Percentiles rank a stretch among this genome's conserved stretches.
phyloP scores from a whole-genome alignment of 2,329 filamentous ascomycete genomes.

The Beauveria scarabaeidicola region DNA sequence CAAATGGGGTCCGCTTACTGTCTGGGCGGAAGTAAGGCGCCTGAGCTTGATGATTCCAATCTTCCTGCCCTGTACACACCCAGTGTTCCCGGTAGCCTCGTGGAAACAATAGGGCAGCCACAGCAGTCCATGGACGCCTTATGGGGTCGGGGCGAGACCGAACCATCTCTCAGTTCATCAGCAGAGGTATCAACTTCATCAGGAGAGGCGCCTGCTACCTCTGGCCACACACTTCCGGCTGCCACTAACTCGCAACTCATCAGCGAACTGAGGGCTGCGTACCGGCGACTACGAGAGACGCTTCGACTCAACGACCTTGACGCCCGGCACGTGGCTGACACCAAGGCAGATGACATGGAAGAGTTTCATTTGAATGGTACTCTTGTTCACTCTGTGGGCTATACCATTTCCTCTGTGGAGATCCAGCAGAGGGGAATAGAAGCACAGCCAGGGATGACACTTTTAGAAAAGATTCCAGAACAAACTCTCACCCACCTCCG shows the following conservation, averaged over 20 bases:
- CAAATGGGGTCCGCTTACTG: conserved; percentile 42
- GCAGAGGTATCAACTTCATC: conserved; percentile 36
- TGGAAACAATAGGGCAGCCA: conserved; percentile 30
- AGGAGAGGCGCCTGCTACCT: conserved; percentile 19
- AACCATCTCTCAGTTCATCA: conserved; percentile 29
- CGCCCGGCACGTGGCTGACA: conserved; percentile 27
- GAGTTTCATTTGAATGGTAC: conserved; percentile 49
- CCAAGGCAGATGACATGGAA: conserved; percentile 24
- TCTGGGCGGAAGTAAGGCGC: conserved; percentile 31
- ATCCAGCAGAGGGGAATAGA: conserved; percentile 85
- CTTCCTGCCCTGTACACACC: conserved; percentile 26
- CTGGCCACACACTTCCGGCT: neutral
- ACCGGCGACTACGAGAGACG: conserved; percentile 52
- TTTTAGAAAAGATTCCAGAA: conserved; percentile 78
- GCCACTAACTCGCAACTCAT: conserved; percentile 25
- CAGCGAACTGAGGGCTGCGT: conserved; percentile 51
- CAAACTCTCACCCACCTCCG: conserved; percentile 79
- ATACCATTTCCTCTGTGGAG: conserved; percentile 79
- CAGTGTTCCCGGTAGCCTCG: conserved; percentile 29
- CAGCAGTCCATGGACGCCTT: conserved; percentile 28
- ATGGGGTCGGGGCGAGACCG: conserved; percentile 33
- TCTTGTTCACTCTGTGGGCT: conserved; percentile 62
- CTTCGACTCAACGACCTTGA: conserved; percentile 46
- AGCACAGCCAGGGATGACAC: conserved; percentile 60
- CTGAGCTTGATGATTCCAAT: conserved; percentile 23